Evolutionary conservation across 208 protist genomes (phyloP).

Genomic region (Leishmania braziliensis): DNA sequence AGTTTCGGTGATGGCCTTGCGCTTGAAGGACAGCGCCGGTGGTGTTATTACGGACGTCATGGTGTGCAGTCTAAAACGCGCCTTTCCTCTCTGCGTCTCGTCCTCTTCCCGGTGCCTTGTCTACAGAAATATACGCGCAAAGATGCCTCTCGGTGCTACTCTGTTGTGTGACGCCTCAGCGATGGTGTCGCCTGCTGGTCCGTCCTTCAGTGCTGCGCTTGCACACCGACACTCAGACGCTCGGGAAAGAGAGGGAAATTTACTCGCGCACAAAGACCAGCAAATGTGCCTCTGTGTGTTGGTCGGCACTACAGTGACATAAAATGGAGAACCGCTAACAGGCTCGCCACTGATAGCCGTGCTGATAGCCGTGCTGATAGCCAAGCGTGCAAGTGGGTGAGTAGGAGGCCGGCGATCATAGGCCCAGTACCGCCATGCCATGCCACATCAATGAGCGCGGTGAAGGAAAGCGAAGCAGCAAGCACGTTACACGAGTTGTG

Average conservation of each 20-base stretch:
- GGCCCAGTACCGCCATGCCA: not conserved
- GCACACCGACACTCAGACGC: not conserved
- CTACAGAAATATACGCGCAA: not conserved
- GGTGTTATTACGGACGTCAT: conserved; percentile 15
- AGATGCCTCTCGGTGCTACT: not conserved
- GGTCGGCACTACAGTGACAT: not conserved
- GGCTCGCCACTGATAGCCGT: not conserved
- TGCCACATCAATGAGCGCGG: not conserved
- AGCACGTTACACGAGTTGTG: not conserved
- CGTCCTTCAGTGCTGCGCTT: not conserved
- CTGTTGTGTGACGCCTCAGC: not conserved
- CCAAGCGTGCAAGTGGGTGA: not conserved
- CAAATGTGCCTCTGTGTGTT: conserved; percentile 1
- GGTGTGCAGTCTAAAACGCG: not conserved
- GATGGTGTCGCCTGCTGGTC: not conserved
- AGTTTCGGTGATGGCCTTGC: conserved; percentile 45
- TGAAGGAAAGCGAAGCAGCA: not conserved
- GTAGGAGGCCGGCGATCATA: not conserved
- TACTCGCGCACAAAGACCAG: not conserved
- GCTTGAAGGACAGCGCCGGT: conserved; percentile 27
- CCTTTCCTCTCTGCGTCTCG: not conserved
- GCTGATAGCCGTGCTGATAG: not conserved
- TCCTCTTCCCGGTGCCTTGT: not conserved
- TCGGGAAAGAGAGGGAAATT: too few species aligned
- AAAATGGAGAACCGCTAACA: not conserved